Percentiles rank a stretch among this genome's conserved stretches.
Evolutionary conservation across 208 protist species (phyloP).

Genomic region (Acanthamoeba royreba): DNA sequence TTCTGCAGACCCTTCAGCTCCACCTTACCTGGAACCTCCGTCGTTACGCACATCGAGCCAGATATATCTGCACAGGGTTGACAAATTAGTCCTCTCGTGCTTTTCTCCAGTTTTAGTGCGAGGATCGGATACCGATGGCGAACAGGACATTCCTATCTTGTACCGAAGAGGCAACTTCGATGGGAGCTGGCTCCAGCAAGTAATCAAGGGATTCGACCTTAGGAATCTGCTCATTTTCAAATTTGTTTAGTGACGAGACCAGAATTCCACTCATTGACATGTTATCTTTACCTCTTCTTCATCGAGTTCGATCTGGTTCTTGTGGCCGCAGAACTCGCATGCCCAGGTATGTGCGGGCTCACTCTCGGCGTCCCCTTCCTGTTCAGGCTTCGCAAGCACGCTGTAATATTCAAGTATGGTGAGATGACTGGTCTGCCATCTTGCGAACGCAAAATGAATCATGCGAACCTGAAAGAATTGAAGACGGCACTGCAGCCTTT

Average conservation of each 20-base stretch:
- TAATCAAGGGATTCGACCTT: conserved; percentile 54
- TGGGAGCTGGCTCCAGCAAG: conserved; percentile 40
- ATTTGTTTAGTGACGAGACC: not conserved
- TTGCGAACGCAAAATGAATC: not conserved
- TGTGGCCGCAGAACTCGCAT: conserved; percentile 65
- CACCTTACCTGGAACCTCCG: conserved; percentile 43
- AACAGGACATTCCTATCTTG: not conserved
- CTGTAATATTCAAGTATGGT: not conserved
- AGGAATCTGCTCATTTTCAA: conserved; percentile 14
- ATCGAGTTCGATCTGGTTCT: conserved; percentile 44
- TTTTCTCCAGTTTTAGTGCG: not conserved
- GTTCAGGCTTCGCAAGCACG: not conserved
- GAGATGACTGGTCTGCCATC: not conserved
- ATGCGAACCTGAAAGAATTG: not conserved
- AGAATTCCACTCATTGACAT: not conserved
- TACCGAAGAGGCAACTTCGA: not conserved
- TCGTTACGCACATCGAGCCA: conserved; percentile 73
- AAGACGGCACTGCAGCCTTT: conserved; percentile 51
- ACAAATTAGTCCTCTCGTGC: not conserved
- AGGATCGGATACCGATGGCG: not conserved
- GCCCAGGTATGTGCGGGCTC: not conserved
- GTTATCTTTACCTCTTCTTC: not conserved
- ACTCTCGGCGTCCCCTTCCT: not conserved
- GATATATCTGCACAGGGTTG: conserved; percentile 62
- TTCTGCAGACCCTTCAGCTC: not conserved